Evolutionary conservation across 805 yeast species (phyloP).

Genomic region (Wickerhamiella occidentalis): DNA sequence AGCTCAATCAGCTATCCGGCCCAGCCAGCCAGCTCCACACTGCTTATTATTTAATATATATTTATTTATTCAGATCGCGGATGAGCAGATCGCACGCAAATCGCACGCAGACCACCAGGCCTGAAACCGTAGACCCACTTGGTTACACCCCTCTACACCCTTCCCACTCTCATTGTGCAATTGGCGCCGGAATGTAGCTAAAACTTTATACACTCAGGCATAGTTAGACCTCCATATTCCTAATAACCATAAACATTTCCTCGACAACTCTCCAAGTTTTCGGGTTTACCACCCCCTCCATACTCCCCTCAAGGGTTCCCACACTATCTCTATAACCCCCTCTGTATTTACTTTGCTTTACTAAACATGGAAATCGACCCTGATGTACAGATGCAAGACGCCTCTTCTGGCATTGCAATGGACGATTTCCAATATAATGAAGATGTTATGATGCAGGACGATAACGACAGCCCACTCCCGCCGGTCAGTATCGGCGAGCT

Average conservation of each 20-base stretch:
- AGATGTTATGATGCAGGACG: constrained; percentile 10
- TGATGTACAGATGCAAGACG: constrained; percentile 32
- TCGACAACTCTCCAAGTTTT: too few species aligned
- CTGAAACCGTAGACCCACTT: too few species aligned
- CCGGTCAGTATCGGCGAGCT: constrained; percentile 53
- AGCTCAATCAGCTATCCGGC: too few species aligned
- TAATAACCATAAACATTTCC: too few species aligned
- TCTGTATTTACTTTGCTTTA: not conserved
- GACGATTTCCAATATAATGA: constrained; percentile 10
- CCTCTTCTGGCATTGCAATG: constrained; percentile 15
- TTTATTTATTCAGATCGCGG: not conserved
- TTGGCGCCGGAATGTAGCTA: not conserved
- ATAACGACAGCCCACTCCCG: constrained; percentile 9
- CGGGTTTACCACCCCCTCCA: not conserved
- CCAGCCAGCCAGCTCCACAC: too few species aligned
- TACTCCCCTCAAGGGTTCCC: too few species aligned
- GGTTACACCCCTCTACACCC: not conserved
- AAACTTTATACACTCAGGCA: not conserved
- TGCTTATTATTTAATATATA: not conserved
- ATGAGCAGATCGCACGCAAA: too few species aligned
- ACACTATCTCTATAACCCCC: not conserved
- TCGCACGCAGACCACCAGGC: too few species aligned
- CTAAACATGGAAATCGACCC: constrained; percentile 29
- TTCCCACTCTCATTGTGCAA: too few species aligned
- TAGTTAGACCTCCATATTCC: not conserved